These are phyloP conservation scores for Amyloporia xantha DNA, from an alignment of 768 basidiomycete genomes.

Conservation along the genomic window DNA sequence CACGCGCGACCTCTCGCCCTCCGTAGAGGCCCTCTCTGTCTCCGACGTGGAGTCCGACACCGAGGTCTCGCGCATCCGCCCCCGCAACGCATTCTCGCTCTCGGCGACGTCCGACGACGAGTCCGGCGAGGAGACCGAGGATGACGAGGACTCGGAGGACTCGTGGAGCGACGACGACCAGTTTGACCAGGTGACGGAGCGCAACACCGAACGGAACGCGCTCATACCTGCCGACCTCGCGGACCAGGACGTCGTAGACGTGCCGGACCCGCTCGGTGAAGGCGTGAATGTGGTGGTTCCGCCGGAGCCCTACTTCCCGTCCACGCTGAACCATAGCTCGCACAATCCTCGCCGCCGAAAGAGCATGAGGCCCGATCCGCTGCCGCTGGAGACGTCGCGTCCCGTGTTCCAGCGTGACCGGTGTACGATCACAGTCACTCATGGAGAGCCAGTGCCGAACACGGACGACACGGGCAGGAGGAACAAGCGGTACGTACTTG, in stretches of 20 bases:
- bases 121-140: constrained; percentile 38
- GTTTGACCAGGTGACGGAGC: constrained; percentile 78
- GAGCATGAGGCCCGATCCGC: constrained; percentile 54
- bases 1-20: constrained; percentile 44
- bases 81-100: constrained; percentile 56
- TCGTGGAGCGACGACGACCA: constrained; percentile 50
- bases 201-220: constrained; percentile 84
- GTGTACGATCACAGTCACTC: constrained; percentile 83
- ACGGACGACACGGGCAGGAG: constrained; percentile 49
- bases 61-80: constrained; percentile 41
- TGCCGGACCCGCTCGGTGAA: constrained; percentile 83
- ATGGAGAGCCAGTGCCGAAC: constrained; percentile 64
- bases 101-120: constrained; percentile 64
- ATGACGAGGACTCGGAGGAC: constrained; percentile 50
- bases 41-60: constrained; percentile 61
- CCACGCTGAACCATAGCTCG: constrained; percentile 49
- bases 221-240: constrained; percentile 40
- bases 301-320: constrained; percentile 76
- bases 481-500: constrained; percentile 72
- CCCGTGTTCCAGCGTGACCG: constrained; percentile 88
- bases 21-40: constrained; percentile 44
- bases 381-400: constrained; percentile 62
- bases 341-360: constrained; percentile 46
- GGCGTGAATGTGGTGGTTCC: constrained; percentile 87
- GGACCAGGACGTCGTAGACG: constrained; percentile 45